These are phyloP conservation scores for Mucor sp. DNA, from an alignment of 371 early-diverging fungal species.

Conservation along the genomic window DNA sequence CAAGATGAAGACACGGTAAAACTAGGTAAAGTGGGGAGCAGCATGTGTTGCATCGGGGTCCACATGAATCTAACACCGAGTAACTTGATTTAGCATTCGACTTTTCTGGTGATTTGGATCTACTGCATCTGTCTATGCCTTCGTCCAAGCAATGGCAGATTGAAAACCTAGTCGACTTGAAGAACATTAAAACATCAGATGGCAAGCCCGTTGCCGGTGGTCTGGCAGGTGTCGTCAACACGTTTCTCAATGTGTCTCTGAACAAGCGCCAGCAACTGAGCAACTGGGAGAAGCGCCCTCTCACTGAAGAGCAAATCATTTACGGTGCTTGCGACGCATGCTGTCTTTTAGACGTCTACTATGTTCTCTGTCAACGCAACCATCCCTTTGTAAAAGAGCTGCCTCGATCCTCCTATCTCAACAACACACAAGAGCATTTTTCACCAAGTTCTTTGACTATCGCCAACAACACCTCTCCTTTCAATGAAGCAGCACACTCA, in stretches of 20 bases:
- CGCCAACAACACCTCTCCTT: neutral
- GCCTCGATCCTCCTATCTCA: neutral
- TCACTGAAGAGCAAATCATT: constrained; percentile 35
- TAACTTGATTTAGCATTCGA: constrained; percentile 33
- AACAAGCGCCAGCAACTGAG: constrained; percentile 54
- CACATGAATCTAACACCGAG: neutral
- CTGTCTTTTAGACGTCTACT: constrained; percentile 35
- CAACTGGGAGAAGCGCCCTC: constrained; percentile 52
- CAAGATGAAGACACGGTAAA: constrained; percentile 30
- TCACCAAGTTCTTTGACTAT: neutral
- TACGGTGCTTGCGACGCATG: constrained; percentile 48
- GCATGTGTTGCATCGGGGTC: neutral
- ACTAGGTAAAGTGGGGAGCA: constrained; percentile 22
- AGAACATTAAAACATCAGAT: constrained; percentile 7
- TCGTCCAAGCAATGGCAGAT: constrained; percentile 29
- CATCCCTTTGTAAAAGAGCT: constrained; percentile 33
- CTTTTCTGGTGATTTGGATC: constrained; percentile 42
- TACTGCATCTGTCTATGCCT: constrained; percentile 37
- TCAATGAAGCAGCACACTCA: neutral
- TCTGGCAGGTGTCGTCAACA: constrained; percentile 34
- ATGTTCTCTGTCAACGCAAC: constrained; percentile 16
- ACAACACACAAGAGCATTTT: neutral
- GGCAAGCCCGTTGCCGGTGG: constrained; percentile 30
- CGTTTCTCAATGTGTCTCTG: constrained; percentile 30
- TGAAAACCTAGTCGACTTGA: constrained; percentile 33